Evolutionary conservation across 2,329 filamentous ascomycete genomes (phyloP), one percentile per base, ranked within the genome.

Genomic region (Knufia fluminis): DNA sequence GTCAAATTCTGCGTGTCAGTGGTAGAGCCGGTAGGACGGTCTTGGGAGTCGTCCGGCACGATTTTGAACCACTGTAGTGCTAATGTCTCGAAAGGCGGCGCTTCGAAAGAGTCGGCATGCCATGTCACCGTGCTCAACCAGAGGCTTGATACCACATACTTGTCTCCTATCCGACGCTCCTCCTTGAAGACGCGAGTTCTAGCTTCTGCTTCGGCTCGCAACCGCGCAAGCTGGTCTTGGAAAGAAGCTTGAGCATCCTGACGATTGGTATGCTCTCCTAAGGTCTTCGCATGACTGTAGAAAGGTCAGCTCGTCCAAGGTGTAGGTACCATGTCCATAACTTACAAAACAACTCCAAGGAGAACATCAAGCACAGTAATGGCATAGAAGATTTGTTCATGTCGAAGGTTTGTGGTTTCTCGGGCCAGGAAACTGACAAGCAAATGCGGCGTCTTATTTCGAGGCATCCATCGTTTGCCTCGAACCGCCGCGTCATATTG

Each of bases 41-140:
- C 45, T 22, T 40, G 33, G 26, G 6, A 24, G 10, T 10, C 16
- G n/a, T 48, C 17, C 23, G 33, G 33, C n/a, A 31, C 33, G 26
- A 48, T 31, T 6, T 39, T 28, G 26, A 48, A 48, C 45, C 45
- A 48, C 33, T 48, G 45, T 17, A 48, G 23, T 8, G 45, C 45
- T n/a, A 48, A 23, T 6, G 33, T 48, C 31, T 48, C 45, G 16
- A 48, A 48, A 7, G 45, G 45, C 12, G 33, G 19, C 12, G 14
- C 24, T n/a, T 48, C 24, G 22, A 24, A 32, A 22, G 45, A 32
- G 23, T 48, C 33, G 7, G 45, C 33, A 26, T 48, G 33, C 45
- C 45, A 48, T 3, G 32, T 40, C 6, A 48, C 45, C 16, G 45
- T 39, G 33, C 35, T 38, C 33, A 48, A 33, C 45, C 45, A 48